phyloP scores from a whole-genome alignment of 352 stramenopile genomes.

The Globisporangium megalacanthum region DNA sequence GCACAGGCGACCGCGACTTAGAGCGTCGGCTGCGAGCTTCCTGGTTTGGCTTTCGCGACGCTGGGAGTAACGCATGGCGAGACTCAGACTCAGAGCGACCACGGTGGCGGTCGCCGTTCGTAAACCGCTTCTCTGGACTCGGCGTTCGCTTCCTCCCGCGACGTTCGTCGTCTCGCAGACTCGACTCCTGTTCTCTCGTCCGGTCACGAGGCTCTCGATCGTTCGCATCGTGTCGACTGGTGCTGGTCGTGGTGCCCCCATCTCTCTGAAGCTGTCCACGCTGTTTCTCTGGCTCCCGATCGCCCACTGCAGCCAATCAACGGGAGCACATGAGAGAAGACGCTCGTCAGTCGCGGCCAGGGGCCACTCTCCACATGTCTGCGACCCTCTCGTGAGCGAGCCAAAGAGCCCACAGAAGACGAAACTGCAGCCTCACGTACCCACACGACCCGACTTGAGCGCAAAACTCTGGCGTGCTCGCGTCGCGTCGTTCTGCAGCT shows the following conservation, averaged over 20 bases:
- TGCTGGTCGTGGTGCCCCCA: not conserved
- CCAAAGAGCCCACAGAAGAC: not conserved
- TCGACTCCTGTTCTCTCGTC: not conserved
- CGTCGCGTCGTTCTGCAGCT: constrained; percentile 47
- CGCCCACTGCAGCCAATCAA: constrained; percentile 13
- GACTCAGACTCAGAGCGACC: constrained; percentile 12
- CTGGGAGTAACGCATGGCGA: constrained; percentile 22
- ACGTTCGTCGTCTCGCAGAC: constrained; percentile 6
- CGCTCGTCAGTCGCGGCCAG: not conserved
- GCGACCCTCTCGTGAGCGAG: not conserved
- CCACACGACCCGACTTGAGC: constrained; percentile 47
- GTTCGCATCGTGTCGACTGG: not conserved
- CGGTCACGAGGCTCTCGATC: not conserved
- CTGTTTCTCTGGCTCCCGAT: constrained; percentile 18
- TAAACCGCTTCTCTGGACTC: constrained; percentile 22
- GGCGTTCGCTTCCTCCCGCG: constrained; percentile 15
- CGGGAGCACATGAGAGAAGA: not conserved
- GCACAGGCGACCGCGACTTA: constrained; percentile 28
- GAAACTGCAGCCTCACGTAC: constrained; percentile 25
- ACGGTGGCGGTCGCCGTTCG: constrained; percentile 15
- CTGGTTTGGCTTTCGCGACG: constrained; percentile 8
- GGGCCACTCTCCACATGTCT: no score
- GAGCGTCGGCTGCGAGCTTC: constrained; percentile 17
- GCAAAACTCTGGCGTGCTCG: constrained; percentile 34
- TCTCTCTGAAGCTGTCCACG: constrained; percentile 17